Conservation (phyloP, 108 stramenopile species). For the Skeletonema tropicum region DNA sequence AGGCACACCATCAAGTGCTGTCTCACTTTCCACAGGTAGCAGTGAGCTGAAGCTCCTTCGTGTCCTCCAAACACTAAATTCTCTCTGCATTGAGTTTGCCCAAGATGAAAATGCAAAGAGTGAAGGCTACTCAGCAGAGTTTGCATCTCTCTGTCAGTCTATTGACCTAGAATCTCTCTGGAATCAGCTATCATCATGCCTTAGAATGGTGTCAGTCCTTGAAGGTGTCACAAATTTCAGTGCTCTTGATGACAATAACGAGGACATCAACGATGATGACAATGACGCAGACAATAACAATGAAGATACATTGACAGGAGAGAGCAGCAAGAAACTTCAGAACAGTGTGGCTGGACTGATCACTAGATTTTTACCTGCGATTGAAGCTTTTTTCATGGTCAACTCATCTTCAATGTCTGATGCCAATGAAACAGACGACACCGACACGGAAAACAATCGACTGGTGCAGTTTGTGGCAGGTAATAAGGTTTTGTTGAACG, state of each 20-base stretch:
- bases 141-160: slow-evolving; percentile 65
- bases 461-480: slow-evolving; percentile 85
- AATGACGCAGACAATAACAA: slow-evolving; percentile 49
- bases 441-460: slow-evolving; percentile 36
- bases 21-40: slow-evolving; percentile 84
- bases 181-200: slow-evolving; percentile 78
- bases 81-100: slow-evolving; percentile 63
- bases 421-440: slow-evolving; percentile 21
- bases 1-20: slow-evolving; percentile 72
- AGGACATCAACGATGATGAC: slow-evolving; percentile 33
- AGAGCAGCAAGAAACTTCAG: slow-evolving; percentile 65
- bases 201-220: slow-evolving; percentile 80
- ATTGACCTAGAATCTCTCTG: slow-evolving; percentile 82
- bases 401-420: slow-evolving; percentile 61
- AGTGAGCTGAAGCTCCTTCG: slow-evolving; percentile 90
- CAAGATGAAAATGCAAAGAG: slow-evolving; percentile 59
- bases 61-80: slow-evolving; percentile 86
- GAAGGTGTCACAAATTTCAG: slow-evolving; percentile 83
- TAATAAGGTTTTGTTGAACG: slow-evolving; percentile 92
- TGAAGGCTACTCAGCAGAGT: slow-evolving; percentile 47
- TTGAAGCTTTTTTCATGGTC: slow-evolving; percentile 96
- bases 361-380: slow-evolving; percentile 91
- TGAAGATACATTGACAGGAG: slow-evolving; percentile 32
- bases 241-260: slow-evolving; percentile 56
- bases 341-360: slow-evolving; percentile 87